Evolutionary conservation across 2,329 filamentous ascomycete species (phyloP).

Genomic region (Hypoxylon sp.): DNA sequence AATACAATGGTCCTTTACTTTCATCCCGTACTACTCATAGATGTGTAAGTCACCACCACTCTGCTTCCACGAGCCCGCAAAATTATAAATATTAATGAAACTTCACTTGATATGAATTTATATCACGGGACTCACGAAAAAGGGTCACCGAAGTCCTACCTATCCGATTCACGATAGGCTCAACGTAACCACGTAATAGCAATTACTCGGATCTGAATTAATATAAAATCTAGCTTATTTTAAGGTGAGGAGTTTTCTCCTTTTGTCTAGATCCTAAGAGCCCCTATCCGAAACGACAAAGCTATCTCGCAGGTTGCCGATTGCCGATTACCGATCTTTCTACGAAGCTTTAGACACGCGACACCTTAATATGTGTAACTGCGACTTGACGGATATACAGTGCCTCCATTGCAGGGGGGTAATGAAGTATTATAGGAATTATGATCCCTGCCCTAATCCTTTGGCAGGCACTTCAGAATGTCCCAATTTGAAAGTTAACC

Average conservation of each 20-base stretch:
- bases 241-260: not conserved
- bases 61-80: too few species aligned
- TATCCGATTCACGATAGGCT: not conserved
- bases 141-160: too few species aligned
- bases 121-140: too few species aligned
- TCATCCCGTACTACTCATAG: too few species aligned
- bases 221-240: not conserved
- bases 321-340: not conserved
- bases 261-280: not conserved
- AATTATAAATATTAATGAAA: too few species aligned
- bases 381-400: not conserved
- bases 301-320: not conserved
- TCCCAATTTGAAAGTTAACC: constrained; percentile 18
- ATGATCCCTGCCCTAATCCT: not conserved
- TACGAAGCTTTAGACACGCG: not conserved
- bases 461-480: not conserved
- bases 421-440: constrained; percentile 5
- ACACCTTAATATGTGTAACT: constrained; percentile 15
- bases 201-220: not conserved
- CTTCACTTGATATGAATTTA: too few species aligned
- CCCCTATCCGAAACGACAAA: not conserved
- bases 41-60: too few species aligned
- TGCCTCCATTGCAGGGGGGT: not conserved
- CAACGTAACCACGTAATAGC: not conserved
- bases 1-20: too few species aligned